Percentiles rank a stretch among this genome's conserved stretches.
These are phyloP conservation scores for Parietaria judaica DNA, from an alignment of 306 rosid species.

Conservation along the genomic window DNA sequence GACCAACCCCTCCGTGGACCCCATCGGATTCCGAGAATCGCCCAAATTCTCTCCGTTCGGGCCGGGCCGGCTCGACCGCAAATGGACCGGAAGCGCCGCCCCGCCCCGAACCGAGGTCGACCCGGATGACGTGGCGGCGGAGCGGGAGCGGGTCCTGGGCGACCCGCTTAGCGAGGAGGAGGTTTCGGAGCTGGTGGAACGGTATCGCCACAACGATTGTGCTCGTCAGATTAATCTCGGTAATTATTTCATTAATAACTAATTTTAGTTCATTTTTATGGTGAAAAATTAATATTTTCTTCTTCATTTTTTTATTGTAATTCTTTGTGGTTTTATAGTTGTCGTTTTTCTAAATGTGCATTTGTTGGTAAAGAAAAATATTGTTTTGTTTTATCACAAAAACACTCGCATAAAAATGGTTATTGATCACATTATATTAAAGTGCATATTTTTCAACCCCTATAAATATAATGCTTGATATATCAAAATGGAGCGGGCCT, in stretches of 20 bases:
- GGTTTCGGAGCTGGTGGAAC: slow-evolving; percentile 66
- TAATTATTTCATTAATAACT: too few species aligned
- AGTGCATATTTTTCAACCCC: too few species aligned
- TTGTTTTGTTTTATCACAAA: too few species aligned
- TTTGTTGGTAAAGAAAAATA: too few species aligned
- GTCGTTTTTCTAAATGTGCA: too few species aligned
- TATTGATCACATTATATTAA: too few species aligned
- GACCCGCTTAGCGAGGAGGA: slow-evolving; percentile 67
- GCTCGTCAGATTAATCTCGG: slow-evolving; percentile 76
- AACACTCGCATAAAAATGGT: too few species aligned
- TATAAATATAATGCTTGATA: too few species aligned
- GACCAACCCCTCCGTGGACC: slow-evolving; percentile 33
- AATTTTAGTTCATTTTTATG: too few species aligned
- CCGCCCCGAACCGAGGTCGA: slow-evolving; percentile 35
- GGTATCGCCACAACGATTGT: slow-evolving; percentile 74
- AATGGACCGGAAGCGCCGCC: slow-evolving; percentile 70
- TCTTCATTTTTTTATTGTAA: background rate
- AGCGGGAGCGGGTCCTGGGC: slow-evolving; percentile 54
- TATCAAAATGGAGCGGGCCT: too few species aligned
- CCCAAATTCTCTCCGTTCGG: slow-evolving; percentile 88
- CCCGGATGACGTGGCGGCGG: slow-evolving; percentile 27
- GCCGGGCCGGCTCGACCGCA: slow-evolving; percentile 68
- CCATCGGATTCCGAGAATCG: slow-evolving; percentile 78
- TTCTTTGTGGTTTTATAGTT: background rate
- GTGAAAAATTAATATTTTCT: too few species aligned